Base-by-base conservation (phyloP, 2,329 filamentous ascomycete genomes). In the Fusarium nurragi region DNA sequence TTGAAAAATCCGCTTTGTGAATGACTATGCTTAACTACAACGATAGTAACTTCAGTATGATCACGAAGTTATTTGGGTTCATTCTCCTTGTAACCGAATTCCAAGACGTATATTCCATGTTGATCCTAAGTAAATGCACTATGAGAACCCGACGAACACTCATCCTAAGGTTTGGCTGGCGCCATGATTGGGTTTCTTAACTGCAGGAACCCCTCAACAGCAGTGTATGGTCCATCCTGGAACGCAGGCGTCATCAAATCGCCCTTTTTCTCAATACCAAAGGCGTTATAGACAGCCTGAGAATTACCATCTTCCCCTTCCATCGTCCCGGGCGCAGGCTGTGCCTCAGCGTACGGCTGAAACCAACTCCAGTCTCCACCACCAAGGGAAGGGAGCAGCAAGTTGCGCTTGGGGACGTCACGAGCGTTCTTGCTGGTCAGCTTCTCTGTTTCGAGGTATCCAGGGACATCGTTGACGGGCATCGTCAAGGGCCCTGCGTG, bases 401-500 rank as follows among this genome's bases (percentile, higher is more conserved):
- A 18, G 3, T 22, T 47, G 2, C 50, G 50, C 25, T 45, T 38
- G 0, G 37, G 45, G 14, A 44, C 18, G 5, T 58, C 49, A 0
- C 30, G 49, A 12, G 52, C 16, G 2, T 41, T 41, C 5, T 21
- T 55, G 19, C 12, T 51, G 0, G 36, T 47, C 4, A 37, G 26
- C 2, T 30, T 44, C 4, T 43, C 49, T 4, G 37, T 2, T 14
- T 54, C 45, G 0, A 23, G 7, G 5, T 53, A 38, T 0, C 65
- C 64, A 13, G n/a, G 45, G 8, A 75, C 62, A 11, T 74, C 64
- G 0, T 30, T 32, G 12, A 51, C 47, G 4, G 70, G 67, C 8
- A 78, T 37, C 0, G 72, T 61, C 25, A 78, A 12, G 1, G 78
- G 79, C 48, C 79, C 79, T 0, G 71, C 49, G 44, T 77, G 75